Evolutionary conservation across 2,329 filamentous ascomycete genomes (phyloP), one percentile per base, ranked within the genome.

Genomic region (Chrysosporium keratinophilum): DNA sequence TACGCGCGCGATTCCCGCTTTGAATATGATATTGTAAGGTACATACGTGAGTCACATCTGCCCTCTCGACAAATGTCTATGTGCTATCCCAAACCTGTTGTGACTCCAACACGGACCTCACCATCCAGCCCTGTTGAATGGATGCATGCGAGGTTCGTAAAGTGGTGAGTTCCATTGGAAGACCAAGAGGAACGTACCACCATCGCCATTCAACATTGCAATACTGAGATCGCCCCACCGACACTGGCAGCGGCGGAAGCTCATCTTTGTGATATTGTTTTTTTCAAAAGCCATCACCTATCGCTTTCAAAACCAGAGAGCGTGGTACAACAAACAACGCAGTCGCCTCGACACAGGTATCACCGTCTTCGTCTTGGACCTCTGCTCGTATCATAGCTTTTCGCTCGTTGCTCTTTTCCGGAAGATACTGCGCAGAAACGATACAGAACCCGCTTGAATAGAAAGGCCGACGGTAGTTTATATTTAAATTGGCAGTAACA

Each of bases 381-480:
- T 67, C 62, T 4, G 64, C 70, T 11, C 49, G 64, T 42, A 69
- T 65, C 56, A 65, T 66, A 1, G 65, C 69, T 56, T 71, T 72
- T 19, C 65, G 62, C 50, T 70, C 69, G 7, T 67, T 68, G 55
- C 66, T 70, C 33, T 62, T 62, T 54, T 68, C 64, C 54, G 62
- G 60, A 54, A 76, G 66, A 42, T 76, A 76, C 50, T 70, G 65
- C 11, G 68, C 63, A 47, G 67, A 72, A 5, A 88, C 69, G 33
- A 84, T 73, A 67, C 87, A 87, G 65, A 85, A 86, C 39, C 74
- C 71, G 51, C 78, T 77, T 39, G 79, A 77, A 35, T 74, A 67
- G 6, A 82, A 80, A 0, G 81, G 82, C 54, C 75, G 76, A 42
- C 78, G 74, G 65, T 88, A 90, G 51, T 76, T 75, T 47, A 89